Evolutionary conservation across 176 grass and related monocot genomes (phyloP).

Genomic region (Chloris gayana): DNA sequence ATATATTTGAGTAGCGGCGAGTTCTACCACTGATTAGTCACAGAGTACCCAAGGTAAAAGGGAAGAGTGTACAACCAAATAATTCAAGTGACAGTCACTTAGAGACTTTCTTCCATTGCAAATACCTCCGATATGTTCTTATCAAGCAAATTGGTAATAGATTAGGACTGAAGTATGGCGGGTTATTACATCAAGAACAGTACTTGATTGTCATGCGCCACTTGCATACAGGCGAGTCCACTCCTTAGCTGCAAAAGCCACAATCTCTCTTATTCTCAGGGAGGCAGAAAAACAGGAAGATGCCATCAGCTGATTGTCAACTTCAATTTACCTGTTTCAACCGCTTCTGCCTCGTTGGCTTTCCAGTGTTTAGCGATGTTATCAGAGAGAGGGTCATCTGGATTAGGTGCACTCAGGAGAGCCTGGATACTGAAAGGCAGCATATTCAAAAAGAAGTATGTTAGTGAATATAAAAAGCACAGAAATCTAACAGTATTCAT

Average conservation of each 20-base stretch:
- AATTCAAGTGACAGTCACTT: conserved; percentile 41
- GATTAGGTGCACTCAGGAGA: conserved; percentile 94
- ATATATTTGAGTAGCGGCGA: conserved; percentile 40
- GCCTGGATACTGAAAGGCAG: conserved; percentile 84
- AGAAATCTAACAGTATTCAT: neutral
- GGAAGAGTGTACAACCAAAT: conserved; percentile 55
- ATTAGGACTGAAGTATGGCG: conserved; percentile 40
- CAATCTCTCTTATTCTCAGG: neutral
- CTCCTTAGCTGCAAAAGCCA: conserved; percentile 77
- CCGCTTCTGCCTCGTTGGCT: conserved; percentile 91
- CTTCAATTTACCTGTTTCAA: conserved; percentile 77
- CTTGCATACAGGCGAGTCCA: conserved; percentile 93
- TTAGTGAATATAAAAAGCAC: conserved; percentile 13
- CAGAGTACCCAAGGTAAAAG: conserved; percentile 46
- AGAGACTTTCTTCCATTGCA: conserved; percentile 51
- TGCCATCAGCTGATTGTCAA: neutral
- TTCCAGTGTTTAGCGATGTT: conserved; percentile 99
- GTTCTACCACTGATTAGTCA: conserved; percentile 45
- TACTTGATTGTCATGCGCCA: conserved; percentile 46
- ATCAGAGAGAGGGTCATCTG: conserved; percentile 94
- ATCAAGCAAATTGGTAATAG: conserved; percentile 56
- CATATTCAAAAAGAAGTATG: conserved; percentile 14
- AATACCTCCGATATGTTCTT: conserved; percentile 50
- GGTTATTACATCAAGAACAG: conserved; percentile 51
- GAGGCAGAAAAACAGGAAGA: neutral